A percentile compares a stretch with the other conserved stretches of the same genome.
phyloP scores from a whole-genome alignment of 2,329 filamentous ascomycete species.

The Blastomyces gilchristii region DNA sequence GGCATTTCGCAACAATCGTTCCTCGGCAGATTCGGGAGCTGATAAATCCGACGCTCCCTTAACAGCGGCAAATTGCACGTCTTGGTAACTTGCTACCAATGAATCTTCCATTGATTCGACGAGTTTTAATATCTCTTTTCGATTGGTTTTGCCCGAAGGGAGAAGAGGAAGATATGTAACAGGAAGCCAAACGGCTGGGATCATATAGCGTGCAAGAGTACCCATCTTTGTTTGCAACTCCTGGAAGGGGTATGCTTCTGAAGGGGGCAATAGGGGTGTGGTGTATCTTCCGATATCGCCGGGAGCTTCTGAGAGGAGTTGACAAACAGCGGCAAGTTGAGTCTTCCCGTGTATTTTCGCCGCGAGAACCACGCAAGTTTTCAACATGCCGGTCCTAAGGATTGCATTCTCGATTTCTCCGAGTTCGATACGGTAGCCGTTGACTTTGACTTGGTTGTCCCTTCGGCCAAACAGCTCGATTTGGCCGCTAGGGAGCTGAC shows the following conservation, averaged over 20 bases:
- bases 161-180: conserved; percentile 1
- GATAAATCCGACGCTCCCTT: conserved; percentile 41
- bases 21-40: conserved; percentile 40
- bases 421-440: conserved; percentile 51
- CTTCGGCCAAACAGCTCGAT: conserved; percentile 6
- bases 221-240: conserved; percentile 2
- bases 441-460: conserved; percentile 46
- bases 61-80: background rate
- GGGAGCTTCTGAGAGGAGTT: background rate
- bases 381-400: conserved; percentile 13
- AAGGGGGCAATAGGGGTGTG: background rate
- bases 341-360: background rate
- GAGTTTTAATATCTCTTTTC: background rate
- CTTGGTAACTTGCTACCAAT: conserved; percentile 14
- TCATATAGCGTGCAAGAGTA: conserved; percentile 28
- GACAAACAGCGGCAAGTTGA: conserved; percentile 1
- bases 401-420: conserved; percentile 53
- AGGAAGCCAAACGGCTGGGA: conserved; percentile 2
- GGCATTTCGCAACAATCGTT: conserved; percentile 49
- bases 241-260: conserved; percentile 45
- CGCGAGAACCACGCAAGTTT: background rate
- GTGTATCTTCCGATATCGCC: background rate
- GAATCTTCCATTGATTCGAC: background rate
- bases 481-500: background rate
- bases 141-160: conserved; percentile 6